phyloP scores from a whole-genome alignment of 805 yeast genomes.

The Ogataea paraovalis region DNA sequence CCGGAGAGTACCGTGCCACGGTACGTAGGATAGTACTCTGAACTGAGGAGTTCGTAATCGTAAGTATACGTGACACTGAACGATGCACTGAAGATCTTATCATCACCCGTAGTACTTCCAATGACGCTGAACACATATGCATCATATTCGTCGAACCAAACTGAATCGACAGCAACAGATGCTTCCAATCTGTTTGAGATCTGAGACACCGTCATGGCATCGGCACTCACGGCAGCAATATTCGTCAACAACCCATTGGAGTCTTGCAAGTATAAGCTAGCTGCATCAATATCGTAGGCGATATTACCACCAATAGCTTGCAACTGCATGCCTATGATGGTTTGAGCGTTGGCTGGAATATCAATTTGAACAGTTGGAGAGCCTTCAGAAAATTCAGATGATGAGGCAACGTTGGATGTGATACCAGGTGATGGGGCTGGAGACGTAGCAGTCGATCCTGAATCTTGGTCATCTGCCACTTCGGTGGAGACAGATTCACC shows the following conservation, averaged over 20 bases:
- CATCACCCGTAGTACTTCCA: not conserved
- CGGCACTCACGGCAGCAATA: not conserved
- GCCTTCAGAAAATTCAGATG: not conserved
- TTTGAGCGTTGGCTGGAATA: slow-evolving; percentile 1
- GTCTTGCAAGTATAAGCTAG: not conserved
- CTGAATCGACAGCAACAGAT: not conserved
- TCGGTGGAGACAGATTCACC: not conserved
- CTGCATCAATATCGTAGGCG: not conserved
- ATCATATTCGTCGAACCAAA: not conserved
- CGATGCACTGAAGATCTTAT: not conserved
- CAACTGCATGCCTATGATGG: not conserved
- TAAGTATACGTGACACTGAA: slow-evolving; percentile 1
- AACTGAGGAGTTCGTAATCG: not conserved
- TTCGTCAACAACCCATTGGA: not conserved
- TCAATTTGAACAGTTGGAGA: not conserved
- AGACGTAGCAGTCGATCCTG: not conserved
- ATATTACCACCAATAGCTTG: slow-evolving; percentile 1
- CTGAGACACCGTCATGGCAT: not conserved
- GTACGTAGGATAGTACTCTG: not conserved
- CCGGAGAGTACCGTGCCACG: not conserved
- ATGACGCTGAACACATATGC: not conserved
- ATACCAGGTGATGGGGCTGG: not conserved
- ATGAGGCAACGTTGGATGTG: not conserved
- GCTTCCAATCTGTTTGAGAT: not conserved
- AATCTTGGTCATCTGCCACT: not conserved